phyloP scores from a whole-genome alignment of 169 alveolate species.

The Cryptosporidium bovis region DNA sequence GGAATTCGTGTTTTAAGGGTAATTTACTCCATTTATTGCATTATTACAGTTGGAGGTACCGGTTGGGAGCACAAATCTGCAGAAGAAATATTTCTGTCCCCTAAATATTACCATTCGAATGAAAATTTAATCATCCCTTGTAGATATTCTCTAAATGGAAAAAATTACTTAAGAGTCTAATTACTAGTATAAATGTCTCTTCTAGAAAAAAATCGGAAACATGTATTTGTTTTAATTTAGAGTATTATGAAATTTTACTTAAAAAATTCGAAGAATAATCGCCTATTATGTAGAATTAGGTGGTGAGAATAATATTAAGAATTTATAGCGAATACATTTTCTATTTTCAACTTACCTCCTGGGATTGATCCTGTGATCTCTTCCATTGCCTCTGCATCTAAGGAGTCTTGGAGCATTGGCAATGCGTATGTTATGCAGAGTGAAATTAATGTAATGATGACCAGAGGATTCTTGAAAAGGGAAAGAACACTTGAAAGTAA shows the following conservation, averaged over 20 bases:
- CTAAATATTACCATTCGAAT: background rate
- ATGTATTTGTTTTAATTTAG: background rate
- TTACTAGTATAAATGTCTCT: background rate
- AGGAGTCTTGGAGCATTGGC: slow-evolving; percentile 55
- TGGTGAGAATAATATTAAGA: background rate
- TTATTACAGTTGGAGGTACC: slow-evolving; percentile 67
- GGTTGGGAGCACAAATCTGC: slow-evolving; percentile 73
- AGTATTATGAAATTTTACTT: slow-evolving; percentile 24
- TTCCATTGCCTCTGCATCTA: slow-evolving; percentile 67
- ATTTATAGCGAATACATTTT: background rate
- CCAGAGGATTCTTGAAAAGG: slow-evolving; percentile 50
- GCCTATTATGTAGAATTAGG: slow-evolving; percentile 3
- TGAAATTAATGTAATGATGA: slow-evolving; percentile 28
- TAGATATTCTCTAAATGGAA: slow-evolving; percentile 55
- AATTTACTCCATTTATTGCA: slow-evolving; percentile 55
- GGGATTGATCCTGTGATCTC: slow-evolving; percentile 57
- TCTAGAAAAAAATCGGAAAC: background rate
- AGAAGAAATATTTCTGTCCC: slow-evolving; percentile 38
- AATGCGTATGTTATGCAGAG: slow-evolving; percentile 27
- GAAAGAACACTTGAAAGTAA: slow-evolving; percentile 7
- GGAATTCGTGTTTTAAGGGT: slow-evolving; percentile 45
- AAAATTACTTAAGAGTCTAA: slow-evolving; percentile 53
- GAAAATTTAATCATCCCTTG: slow-evolving; percentile 59
- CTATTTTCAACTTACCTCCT: slow-evolving; percentile 48
- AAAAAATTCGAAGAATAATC: slow-evolving; percentile 40